A percentile compares a stretch with the other conserved stretches of the same genome.
phyloP scores from a whole-genome alignment of 768 basidiomycete species.

The Guyanaporus albipodus region DNA sequence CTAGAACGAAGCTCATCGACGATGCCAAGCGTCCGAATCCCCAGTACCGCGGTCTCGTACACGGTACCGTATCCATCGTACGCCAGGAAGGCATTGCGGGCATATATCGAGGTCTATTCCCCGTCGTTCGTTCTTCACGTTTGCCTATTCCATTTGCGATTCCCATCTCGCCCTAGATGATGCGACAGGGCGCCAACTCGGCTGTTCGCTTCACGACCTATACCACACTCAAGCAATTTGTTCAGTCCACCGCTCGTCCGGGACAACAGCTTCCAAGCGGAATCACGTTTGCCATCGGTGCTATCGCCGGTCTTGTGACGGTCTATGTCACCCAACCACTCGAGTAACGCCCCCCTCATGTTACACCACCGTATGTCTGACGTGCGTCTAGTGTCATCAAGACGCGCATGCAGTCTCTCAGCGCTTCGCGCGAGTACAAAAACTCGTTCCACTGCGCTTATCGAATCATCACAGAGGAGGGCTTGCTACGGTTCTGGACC shows the following conservation, averaged over 20 bases:
- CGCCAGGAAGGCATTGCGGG: constrained; percentile 80
- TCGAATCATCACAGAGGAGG: constrained; percentile 91
- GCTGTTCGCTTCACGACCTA: constrained; percentile 96
- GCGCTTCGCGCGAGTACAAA: constrained; percentile 77
- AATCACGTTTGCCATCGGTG: constrained; percentile 93
- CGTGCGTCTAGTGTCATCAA: constrained; percentile 73
- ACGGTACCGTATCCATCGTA: constrained; percentile 80
- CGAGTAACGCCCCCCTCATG: constrained; percentile 47
- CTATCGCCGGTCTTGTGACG: constrained; percentile 89
- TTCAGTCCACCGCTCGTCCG: constrained; percentile 77
- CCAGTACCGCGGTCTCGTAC: constrained; percentile 80
- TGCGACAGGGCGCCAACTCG: constrained; percentile 97
- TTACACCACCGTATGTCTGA: not conserved
- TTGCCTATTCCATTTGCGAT: too few relatives aligned
- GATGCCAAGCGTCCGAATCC: constrained; percentile 85
- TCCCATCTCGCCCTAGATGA: constrained; percentile 55
- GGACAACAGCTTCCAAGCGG: constrained; percentile 82
- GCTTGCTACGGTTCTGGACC: constrained; percentile 89
- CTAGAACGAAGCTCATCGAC: constrained; percentile 94
- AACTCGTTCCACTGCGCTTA: constrained; percentile 97
- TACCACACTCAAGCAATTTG: constrained; percentile 88
- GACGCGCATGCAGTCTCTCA: constrained; percentile 95
- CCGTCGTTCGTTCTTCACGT: constrained; percentile 63
- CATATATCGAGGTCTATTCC: constrained; percentile 88
- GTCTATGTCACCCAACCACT: constrained; percentile 89